Evolutionary conservation across 768 basidiomycete genomes (phyloP), one percentile per base, ranked within the genome.

Genomic region (Rickenella mellea): DNA sequence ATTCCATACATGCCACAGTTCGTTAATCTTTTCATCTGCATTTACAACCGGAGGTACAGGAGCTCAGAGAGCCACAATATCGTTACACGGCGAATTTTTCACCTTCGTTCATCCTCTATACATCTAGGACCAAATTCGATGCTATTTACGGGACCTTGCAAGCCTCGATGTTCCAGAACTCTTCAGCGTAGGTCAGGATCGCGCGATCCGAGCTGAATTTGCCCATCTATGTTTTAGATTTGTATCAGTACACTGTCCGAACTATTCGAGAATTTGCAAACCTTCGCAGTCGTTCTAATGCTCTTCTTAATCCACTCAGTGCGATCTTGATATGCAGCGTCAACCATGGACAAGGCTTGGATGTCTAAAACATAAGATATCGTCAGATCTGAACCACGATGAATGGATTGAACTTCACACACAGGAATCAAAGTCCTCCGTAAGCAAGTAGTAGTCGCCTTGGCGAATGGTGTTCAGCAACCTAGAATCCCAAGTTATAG

Each of bases 351-450:
- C 44, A 91, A 69, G 6, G 93, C 91, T 46, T 78, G 73, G 49
- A 96, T 76, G 59, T 94, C 83, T 84, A 51, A 24, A 27, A 24
- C 20, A 11, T 2, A 39, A 31, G 12, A 36, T 31, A n/a, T 25
- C 11, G 14, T 24, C 20, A 5, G 37, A 33, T 10, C 40, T 33
- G n/a, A 17, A 24, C 20, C 9, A 15, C 27, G 12, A 50, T 14
- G 38, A 32, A 30, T 10, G 28, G 6, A 8, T n/a, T n/a, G n/a
- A n/a, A n/a, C n/a, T n/a, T n/a, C n/a, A 65, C 80, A 47, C 39
- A 91, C 80, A 94, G 7, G 89, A 91, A 49, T 91, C 86, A 55
- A 97, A 98, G 66, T 98, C 93, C 56, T 98, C 92, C 0, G 87
- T 79, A 43, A 94, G 57, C 39, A 91, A 70, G 59, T 87, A 88